A percentile compares a stretch with the other conserved stretches of the same genome.
Evolutionary conservation across 2,329 filamentous ascomycete genomes (phyloP).

Genomic region (Botrytis deweyae): DNA sequence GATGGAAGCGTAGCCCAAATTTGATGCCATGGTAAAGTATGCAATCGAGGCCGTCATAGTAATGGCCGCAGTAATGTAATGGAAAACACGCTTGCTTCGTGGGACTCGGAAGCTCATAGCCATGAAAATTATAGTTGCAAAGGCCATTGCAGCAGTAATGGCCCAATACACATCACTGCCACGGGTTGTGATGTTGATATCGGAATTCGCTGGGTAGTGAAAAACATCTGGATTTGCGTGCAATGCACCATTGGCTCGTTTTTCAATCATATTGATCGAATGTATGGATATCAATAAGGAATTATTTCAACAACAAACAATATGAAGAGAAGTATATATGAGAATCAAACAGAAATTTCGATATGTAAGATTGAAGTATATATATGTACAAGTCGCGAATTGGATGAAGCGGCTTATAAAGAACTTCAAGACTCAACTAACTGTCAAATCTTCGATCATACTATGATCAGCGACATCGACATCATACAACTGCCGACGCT

Average conservation of each 20-base stretch:
- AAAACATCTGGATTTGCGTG: constrained; percentile 31
- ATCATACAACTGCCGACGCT: neutral
- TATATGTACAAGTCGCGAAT: neutral
- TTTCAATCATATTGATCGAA: constrained; percentile 8
- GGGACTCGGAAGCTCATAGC: constrained; percentile 53
- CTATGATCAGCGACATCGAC: neutral
- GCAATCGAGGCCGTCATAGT: constrained; percentile 59
- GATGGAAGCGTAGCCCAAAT: constrained; percentile 63
- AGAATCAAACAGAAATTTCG: neutral
- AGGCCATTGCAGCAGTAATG: constrained; percentile 58
- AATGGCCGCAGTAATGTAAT: constrained; percentile 61
- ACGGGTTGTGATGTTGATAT: constrained; percentile 57
- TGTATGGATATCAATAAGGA: neutral
- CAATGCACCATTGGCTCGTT: constrained; percentile 29
- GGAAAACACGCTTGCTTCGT: constrained; percentile 57
- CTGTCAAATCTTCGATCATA: neutral
- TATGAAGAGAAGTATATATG: neutral
- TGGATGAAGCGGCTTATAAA: neutral
- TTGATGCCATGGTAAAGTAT: constrained; percentile 67
- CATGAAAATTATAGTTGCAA: constrained; percentile 53
- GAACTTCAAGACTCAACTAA: neutral
- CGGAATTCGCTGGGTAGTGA: constrained; percentile 40
- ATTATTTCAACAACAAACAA: neutral
- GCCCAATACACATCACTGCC: constrained; percentile 65
- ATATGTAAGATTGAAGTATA: neutral